Evolutionary conservation across 2,329 filamentous ascomycete genomes (phyloP).

Genomic region (Helminthosporium solani): DNA sequence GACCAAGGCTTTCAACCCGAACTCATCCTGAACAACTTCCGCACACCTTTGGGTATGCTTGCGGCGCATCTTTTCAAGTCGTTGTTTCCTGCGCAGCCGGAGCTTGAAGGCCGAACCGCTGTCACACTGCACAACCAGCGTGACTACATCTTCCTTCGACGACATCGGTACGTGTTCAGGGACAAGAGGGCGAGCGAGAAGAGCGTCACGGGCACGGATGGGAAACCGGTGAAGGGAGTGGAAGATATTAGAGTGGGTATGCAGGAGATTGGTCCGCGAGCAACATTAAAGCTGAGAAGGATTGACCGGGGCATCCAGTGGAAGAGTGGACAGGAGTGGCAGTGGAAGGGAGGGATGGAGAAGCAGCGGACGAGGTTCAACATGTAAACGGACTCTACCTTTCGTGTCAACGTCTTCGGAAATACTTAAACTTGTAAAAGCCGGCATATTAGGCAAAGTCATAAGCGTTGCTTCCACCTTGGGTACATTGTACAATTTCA

Average conservation of each 20-base stretch:
- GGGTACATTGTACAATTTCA: too few relatives aligned
- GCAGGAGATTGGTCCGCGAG: conserved; percentile 77
- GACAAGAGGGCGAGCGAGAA: conserved; percentile 88
- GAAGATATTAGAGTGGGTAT: conserved; percentile 83
- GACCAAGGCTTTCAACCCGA: conserved; percentile 86
- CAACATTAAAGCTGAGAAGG: conserved; percentile 82
- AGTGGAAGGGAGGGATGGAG: conserved; percentile 96
- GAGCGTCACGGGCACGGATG: conserved; percentile 76
- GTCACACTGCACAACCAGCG: conserved; percentile 93
- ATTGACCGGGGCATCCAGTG: conserved; percentile 85
- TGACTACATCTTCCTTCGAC: conserved; percentile 90
- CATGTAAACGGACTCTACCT: conserved; percentile 55
- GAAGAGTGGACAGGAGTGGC: conserved; percentile 81
- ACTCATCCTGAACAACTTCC: conserved; percentile 89
- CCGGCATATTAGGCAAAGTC: too few relatives aligned
- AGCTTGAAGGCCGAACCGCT: conserved; percentile 83
- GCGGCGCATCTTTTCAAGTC: conserved; percentile 80
- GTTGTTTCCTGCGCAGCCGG: conserved; percentile 77
- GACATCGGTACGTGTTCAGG: conserved; percentile 89
- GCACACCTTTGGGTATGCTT: conserved; percentile 84
- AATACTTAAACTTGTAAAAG: too few relatives aligned
- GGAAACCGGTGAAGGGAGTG: conserved; percentile 78
- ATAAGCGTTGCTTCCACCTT: too few relatives aligned
- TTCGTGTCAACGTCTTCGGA: too few relatives aligned
- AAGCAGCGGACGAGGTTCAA: conserved; percentile 93